These are phyloP conservation scores for Chenopodium formosanum DNA, from an alignment of 148 eudicot species.

Conservation along the genomic window DNA sequence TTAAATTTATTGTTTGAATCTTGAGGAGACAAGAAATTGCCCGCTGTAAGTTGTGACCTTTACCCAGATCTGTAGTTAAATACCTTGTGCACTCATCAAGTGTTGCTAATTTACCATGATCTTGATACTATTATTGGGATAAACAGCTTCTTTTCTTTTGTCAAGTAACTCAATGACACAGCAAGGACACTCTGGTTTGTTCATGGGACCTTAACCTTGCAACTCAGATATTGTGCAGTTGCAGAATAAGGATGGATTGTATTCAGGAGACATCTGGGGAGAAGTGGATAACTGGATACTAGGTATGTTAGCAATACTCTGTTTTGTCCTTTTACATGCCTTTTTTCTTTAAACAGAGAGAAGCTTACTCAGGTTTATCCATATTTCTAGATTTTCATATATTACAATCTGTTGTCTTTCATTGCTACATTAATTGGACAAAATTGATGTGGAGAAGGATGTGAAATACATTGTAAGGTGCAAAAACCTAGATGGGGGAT, in stretches of 20 bases:
- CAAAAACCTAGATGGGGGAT: slow-evolving; percentile 93
- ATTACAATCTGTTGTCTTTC: slow-evolving; percentile 81
- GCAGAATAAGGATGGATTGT: slow-evolving; percentile 94
- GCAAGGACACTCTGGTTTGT: neutral
- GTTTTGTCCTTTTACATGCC: neutral
- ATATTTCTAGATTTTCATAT: slow-evolving; percentile 68
- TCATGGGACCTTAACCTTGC: slow-evolving; percentile 40
- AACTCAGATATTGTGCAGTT: slow-evolving; percentile 61
- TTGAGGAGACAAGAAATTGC: neutral
- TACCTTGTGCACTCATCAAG: neutral
- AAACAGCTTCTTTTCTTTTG: neutral
- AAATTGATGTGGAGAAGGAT: slow-evolving; percentile 82
- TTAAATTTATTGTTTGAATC: neutral
- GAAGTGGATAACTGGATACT: slow-evolving; percentile 62
- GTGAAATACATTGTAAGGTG: slow-evolving; percentile 83
- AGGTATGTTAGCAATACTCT: slow-evolving; percentile 37
- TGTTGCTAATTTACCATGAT: neutral
- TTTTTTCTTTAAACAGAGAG: neutral
- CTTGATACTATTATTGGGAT: neutral
- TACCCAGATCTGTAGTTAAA: neutral
- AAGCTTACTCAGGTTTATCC: slow-evolving; percentile 9
- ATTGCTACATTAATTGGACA: slow-evolving; percentile 62
- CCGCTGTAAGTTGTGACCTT: neutral
- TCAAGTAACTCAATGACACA: neutral
- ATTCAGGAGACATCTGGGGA: slow-evolving; percentile 97